Conservation (phyloP, 1,284 basidiomycete species). For the Stereum hirsutum region DNA sequence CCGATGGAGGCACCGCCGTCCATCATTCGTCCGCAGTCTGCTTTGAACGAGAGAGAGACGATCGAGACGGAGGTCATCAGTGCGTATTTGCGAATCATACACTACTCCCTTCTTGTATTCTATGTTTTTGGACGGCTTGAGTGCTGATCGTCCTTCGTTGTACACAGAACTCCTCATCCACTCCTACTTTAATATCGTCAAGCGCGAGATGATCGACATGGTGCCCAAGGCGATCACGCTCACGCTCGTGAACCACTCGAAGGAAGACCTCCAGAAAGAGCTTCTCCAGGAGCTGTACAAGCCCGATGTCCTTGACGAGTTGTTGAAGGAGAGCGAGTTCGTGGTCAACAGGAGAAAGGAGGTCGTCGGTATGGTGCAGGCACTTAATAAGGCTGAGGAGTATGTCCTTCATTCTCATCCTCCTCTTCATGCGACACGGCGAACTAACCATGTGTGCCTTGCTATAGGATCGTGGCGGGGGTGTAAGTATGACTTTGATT, state of each 20-base stretch:
- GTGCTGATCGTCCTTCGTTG: not conserved
- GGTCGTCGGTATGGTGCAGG: conserved; percentile 81
- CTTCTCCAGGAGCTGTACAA: conserved; percentile 86
- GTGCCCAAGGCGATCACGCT: conserved; percentile 95
- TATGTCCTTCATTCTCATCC: conserved; percentile 45
- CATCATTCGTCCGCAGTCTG: conserved; percentile 86
- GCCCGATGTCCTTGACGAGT: conserved; percentile 84
- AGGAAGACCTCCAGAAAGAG: conserved; percentile 89
- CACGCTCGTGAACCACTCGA: conserved; percentile 87
- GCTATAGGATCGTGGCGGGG: too few relatives aligned
- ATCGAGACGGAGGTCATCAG: conserved; percentile 99
- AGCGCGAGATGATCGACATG: conserved; percentile 99
- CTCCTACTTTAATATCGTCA: conserved; percentile 96
- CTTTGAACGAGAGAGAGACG: conserved; percentile 89
- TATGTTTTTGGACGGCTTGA: not conserved
- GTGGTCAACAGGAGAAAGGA: conserved; percentile 84
- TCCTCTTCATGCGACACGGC: too few relatives aligned
- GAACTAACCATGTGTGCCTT: too few relatives aligned
- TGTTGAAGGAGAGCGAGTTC: conserved; percentile 87
- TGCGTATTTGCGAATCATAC: conserved; percentile 35
- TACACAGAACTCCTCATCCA: conserved; percentile 76
- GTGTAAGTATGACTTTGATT: too few relatives aligned
- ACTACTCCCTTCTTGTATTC: not conserved
- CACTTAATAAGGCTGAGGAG: conserved; percentile 90
- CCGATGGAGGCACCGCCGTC: conserved; percentile 91